Evolutionary conservation across 2,329 filamentous ascomycete genomes (phyloP).

Genomic region (Apiospora saccharicola): DNA sequence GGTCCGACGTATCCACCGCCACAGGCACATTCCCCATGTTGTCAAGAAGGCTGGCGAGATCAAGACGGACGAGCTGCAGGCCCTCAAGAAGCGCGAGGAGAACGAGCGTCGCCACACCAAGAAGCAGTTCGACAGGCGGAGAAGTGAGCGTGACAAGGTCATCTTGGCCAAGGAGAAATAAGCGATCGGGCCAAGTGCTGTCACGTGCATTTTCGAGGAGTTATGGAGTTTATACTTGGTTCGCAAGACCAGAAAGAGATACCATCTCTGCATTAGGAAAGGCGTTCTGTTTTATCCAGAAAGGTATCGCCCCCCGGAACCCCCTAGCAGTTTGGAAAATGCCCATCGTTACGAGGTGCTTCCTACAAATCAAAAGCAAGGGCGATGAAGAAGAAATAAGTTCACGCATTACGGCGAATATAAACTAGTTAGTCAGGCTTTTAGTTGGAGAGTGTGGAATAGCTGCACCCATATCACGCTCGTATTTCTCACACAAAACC

Average conservation of each 20-base stretch:
- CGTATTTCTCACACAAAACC: not conserved
- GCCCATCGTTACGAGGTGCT: not conserved
- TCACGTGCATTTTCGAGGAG: conserved; percentile 21
- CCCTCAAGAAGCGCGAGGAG: conserved; percentile 90
- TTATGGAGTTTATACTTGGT: conserved; percentile 16
- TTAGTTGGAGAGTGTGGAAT: not conserved
- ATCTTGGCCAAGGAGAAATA: conserved; percentile 72
- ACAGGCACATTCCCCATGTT: conserved; percentile 89
- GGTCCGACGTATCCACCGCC: conserved; percentile 86
- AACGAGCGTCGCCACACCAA: conserved; percentile 92
- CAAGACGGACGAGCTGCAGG: conserved; percentile 86
- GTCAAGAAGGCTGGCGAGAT: conserved; percentile 97
- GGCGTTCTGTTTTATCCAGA: conserved; percentile 22
- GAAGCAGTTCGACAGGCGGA: conserved; percentile 78
- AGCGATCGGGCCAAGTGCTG: not conserved
- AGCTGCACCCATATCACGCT: not conserved
- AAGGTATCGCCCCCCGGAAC: not conserved
- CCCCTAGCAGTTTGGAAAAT: not conserved
- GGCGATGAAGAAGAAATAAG: not conserved
- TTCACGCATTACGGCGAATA: not conserved
- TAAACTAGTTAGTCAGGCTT: not conserved
- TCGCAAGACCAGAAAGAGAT: conserved; percentile 7
- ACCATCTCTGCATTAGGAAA: conserved; percentile 19
- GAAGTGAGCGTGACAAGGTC: conserved; percentile 91
- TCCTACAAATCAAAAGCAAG: not conserved